Evolutionary conservation across 1,284 basidiomycete species (phyloP).

Genomic region (Apiotrichum akiyoshidainum): DNA sequence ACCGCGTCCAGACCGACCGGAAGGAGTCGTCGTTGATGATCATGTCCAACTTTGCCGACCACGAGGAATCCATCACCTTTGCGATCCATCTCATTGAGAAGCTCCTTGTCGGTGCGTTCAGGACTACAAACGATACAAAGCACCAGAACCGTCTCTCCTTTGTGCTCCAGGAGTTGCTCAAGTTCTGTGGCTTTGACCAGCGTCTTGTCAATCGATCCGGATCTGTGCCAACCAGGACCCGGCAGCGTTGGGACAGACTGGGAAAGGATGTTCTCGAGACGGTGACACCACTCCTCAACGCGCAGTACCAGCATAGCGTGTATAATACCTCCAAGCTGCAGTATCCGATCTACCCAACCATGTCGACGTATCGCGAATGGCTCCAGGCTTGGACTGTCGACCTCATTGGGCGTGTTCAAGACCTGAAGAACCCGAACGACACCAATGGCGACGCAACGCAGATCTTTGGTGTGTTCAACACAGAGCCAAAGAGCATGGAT

Average conservation of each 20-base stretch:
- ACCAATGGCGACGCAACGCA: slow-evolving; percentile 44
- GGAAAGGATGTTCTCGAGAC: slow-evolving; percentile 84
- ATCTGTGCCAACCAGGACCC: slow-evolving; percentile 64
- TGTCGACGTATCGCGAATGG: slow-evolving; percentile 91
- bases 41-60: slow-evolving; percentile 76
- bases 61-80: slow-evolving; percentile 74
- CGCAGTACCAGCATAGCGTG: slow-evolving; percentile 59
- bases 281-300: slow-evolving; percentile 79
- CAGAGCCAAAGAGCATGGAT: slow-evolving; percentile 80
- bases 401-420: slow-evolving; percentile 64
- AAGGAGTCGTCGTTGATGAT: slow-evolving; percentile 69
- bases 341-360: slow-evolving; percentile 70
- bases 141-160: slow-evolving; percentile 88
- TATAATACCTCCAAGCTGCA: slow-evolving; percentile 40
- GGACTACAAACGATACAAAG: slow-evolving; percentile 87
- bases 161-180: slow-evolving; percentile 87
- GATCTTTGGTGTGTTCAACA: slow-evolving; percentile 77
- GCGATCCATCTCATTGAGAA: slow-evolving; percentile 81
- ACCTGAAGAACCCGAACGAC: slow-evolving; percentile 22
- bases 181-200: slow-evolving; percentile 80
- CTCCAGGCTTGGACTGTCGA: slow-evolving; percentile 83
- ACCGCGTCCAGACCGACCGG: slow-evolving; percentile 60
- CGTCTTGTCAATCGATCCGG: slow-evolving; percentile 42
- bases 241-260: slow-evolving; percentile 68
- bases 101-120: slow-evolving; percentile 85